Percentiles rank a stretch among this genome's conserved stretches.
phyloP scores from a whole-genome alignment of 495 filamentous ascomycete genomes.

The Talaromyces trachyspermus region DNA sequence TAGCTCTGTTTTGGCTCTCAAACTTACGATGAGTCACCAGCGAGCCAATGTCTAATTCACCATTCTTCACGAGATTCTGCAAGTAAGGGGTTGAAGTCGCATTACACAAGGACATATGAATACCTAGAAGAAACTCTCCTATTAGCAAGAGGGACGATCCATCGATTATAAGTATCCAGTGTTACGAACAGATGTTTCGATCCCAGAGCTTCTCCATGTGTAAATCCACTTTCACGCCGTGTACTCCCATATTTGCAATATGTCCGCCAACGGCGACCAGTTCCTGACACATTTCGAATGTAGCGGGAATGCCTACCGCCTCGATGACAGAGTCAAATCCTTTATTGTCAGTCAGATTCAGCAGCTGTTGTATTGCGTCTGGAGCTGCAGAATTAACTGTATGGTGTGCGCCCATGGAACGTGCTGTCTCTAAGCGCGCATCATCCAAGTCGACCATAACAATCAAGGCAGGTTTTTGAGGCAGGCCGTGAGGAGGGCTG shows the following conservation, averaged over 20 bases:
- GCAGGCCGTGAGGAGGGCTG: slow-evolving; percentile 36
- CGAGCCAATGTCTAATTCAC: slow-evolving; percentile 23
- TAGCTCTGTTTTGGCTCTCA: background rate
- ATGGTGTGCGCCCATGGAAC: slow-evolving; percentile 34
- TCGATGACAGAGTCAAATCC: slow-evolving; percentile 50
- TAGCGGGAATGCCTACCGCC: slow-evolving; percentile 42
- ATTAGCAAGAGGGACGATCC: slow-evolving; percentile 3
- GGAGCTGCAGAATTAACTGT: slow-evolving; percentile 23
- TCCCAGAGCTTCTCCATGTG: slow-evolving; percentile 35
- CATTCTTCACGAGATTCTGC: slow-evolving; percentile 30
- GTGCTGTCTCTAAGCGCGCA: slow-evolving; percentile 34
- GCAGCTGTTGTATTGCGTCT: slow-evolving; percentile 23
- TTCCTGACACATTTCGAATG: slow-evolving; percentile 39
- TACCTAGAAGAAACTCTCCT: slow-evolving; percentile 21
- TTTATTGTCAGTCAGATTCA: slow-evolving; percentile 31
- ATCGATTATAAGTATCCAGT: background rate
- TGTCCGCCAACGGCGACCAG: slow-evolving; percentile 41
- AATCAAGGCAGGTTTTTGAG: slow-evolving; percentile 37
- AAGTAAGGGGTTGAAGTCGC: slow-evolving; percentile 36
- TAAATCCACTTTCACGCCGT: slow-evolving; percentile 35
- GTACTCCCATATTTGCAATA: slow-evolving; percentile 48
- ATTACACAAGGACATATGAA: slow-evolving; percentile 39
- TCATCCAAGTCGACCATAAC: slow-evolving; percentile 39
- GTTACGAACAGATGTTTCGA: slow-evolving; percentile 33
- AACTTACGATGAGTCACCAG: slow-evolving; percentile 38